phyloP scores from a whole-genome alignment of 1,284 basidiomycete species.

The Sporisorium exsertum region DNA sequence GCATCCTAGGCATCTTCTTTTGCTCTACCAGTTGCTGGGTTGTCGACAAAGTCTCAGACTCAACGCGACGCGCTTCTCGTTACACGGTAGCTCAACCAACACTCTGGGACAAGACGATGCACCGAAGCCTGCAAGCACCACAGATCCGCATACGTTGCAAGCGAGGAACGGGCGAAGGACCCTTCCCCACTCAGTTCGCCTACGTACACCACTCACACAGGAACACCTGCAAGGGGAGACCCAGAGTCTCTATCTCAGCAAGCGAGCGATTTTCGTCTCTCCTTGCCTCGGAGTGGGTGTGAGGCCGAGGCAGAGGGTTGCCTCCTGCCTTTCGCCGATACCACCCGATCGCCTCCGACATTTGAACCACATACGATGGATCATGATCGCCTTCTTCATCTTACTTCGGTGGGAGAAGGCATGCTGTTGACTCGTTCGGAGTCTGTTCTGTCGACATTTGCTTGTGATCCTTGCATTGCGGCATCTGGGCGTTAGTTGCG shows the following conservation, averaged over 20 bases:
- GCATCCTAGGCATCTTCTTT: too few relatives aligned
- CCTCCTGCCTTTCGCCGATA: slow-evolving; percentile 12
- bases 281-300: slow-evolving; percentile 35
- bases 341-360: too few relatives aligned
- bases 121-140: slow-evolving; percentile 6
- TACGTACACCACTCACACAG: background rate
- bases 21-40: background rate
- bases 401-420: too few relatives aligned
- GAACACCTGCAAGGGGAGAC: slow-evolving; percentile 16
- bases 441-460: background rate
- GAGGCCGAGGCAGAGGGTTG: slow-evolving; percentile 31
- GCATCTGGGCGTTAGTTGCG: slow-evolving; percentile 2
- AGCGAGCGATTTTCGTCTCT: slow-evolving; percentile 3
- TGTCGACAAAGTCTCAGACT: background rate
- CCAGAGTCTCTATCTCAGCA: slow-evolving; percentile 16
- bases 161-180: background rate
- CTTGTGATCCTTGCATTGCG: background rate
- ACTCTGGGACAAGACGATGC: background rate
- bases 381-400: too few relatives aligned
- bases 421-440: background rate
- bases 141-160: background rate
- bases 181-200: background rate
- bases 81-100: background rate
- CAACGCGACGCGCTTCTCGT: background rate
- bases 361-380: too few relatives aligned